These are phyloP conservation scores for Cucumis sativus DNA, from an alignment of 306 rosid species.

Conservation along the genomic window DNA sequence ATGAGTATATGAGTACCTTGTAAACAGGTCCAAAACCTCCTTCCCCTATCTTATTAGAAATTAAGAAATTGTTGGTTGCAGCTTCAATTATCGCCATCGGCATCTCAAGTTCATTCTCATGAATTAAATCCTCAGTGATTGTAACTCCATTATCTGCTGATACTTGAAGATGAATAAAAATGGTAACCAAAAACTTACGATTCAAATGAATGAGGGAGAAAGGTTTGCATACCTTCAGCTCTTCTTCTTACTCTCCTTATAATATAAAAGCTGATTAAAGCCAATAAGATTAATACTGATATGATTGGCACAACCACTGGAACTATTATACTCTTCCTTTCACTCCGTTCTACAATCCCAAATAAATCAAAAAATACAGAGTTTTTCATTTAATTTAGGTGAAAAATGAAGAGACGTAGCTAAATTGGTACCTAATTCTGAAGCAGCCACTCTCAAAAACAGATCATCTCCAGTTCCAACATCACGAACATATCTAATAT, in stretches of 20 bases:
- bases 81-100: not conserved
- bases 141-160: not conserved
- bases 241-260: not conserved
- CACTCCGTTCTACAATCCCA: not conserved
- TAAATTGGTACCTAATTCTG: constrained; percentile 1
- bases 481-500: not conserved
- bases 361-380: too few species aligned
- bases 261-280: not conserved
- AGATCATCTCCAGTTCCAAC: not conserved
- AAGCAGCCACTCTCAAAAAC: not conserved
- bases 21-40: constrained; percentile 11
- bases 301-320: not conserved
- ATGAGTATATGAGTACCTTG: not conserved
- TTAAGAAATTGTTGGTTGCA: not conserved
- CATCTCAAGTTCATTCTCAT: not conserved
- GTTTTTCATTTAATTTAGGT: not conserved
- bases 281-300: not conserved
- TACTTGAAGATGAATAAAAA: not conserved
- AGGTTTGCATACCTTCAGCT: not conserved
- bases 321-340: not conserved
- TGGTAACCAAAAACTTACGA: not conserved
- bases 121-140: not conserved
- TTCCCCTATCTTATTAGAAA: constrained; percentile 8
- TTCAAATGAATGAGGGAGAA: not conserved
- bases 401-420: not conserved